A percentile compares a stretch with the other conserved stretches of the same genome.
Conservation (phyloP, 1,139 yeast species). For the Hemisphaericaspora lyxosophila region DNA sequence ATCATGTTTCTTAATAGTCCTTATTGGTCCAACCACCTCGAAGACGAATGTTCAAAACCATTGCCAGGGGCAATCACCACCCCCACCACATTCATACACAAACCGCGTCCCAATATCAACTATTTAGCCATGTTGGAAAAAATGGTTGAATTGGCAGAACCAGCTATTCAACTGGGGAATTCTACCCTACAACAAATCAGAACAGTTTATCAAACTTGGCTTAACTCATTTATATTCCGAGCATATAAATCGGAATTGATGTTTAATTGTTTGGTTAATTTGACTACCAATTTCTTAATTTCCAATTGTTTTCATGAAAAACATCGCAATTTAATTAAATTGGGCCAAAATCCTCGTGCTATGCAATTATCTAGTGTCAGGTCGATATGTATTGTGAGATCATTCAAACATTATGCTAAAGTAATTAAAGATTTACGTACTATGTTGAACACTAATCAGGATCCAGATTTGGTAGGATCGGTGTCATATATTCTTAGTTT, state of each 20-base stretch:
- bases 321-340: slow-evolving; percentile 5
- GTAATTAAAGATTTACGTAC: slow-evolving; percentile 37
- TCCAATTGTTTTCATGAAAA: slow-evolving; percentile 30
- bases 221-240: slow-evolving; percentile 32
- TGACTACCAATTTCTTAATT: slow-evolving; percentile 42
- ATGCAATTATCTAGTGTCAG: slow-evolving; percentile 5
- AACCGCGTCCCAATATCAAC: slow-evolving; percentile 14
- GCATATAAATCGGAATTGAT: slow-evolving; percentile 27
- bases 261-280: slow-evolving; percentile 41
- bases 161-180: slow-evolving; percentile 27
- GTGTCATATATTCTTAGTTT: slow-evolving; percentile 42
- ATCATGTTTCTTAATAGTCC: neutral
- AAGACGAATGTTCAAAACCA: slow-evolving; percentile 8
- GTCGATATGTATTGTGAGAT: slow-evolving; percentile 7
- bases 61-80: slow-evolving; percentile 22
- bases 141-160: slow-evolving; percentile 15
- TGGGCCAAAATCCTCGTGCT: slow-evolving; percentile 3
- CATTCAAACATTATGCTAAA: slow-evolving; percentile 39
- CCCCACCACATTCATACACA: slow-evolving; percentile 14
- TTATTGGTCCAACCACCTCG: neutral
- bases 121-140: slow-evolving; percentile 15
- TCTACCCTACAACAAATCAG: slow-evolving; percentile 33
- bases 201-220: slow-evolving; percentile 34
- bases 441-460: slow-evolving; percentile 29
- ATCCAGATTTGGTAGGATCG: slow-evolving; percentile 37